Evolutionary conservation across 2,329 filamentous ascomycete species (phyloP).

Genomic region (Colletotrichum cereale): DNA sequence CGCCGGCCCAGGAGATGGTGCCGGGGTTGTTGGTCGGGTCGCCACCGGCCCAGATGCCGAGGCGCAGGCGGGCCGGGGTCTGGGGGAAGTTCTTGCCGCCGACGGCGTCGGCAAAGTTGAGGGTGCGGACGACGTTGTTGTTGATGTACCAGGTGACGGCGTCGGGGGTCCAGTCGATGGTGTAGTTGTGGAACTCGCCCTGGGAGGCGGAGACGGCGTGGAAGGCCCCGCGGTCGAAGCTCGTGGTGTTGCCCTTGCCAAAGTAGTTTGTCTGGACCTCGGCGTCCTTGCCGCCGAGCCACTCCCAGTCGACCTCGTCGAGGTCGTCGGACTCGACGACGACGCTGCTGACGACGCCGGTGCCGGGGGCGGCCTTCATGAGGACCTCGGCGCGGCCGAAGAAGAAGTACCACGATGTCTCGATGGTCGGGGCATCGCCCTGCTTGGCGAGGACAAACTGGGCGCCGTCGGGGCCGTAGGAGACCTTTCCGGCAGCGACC

Average conservation of each 20-base stretch:
- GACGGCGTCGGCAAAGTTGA: slow-evolving; percentile 60
- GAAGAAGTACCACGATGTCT: slow-evolving; percentile 84
- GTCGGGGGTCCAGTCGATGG: slow-evolving; percentile 67
- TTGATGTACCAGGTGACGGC: slow-evolving; percentile 68
- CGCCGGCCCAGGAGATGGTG: slow-evolving; percentile 67
- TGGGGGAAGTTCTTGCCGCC: slow-evolving; percentile 68
- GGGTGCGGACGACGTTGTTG: slow-evolving; percentile 62
- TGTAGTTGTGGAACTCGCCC: slow-evolving; percentile 64
- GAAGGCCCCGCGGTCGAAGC: slow-evolving; percentile 73
- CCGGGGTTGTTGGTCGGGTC: slow-evolving; percentile 52
- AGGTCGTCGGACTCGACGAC: slow-evolving; percentile 82
- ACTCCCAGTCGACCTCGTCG: slow-evolving; percentile 90
- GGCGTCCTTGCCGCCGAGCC: slow-evolving; percentile 76
- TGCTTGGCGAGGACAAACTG: slow-evolving; percentile 68
- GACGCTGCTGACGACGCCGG: slow-evolving; percentile 81
- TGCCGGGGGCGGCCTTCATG: slow-evolving; percentile 52
- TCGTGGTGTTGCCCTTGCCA: slow-evolving; percentile 76
- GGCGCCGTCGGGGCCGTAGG: slow-evolving; percentile 48
- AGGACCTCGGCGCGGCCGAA: slow-evolving; percentile 80
- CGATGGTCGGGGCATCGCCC: slow-evolving; percentile 72
- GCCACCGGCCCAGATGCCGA: slow-evolving; percentile 60
- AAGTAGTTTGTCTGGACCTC: slow-evolving; percentile 89
- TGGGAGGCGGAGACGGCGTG: slow-evolving; percentile 59
- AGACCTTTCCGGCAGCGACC: slow-evolving; percentile 44
- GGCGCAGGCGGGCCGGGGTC: slow-evolving; percentile 65